Base-by-base conservation (phyloP, 805 yeast species). In the Saitoella complicata region DNA sequence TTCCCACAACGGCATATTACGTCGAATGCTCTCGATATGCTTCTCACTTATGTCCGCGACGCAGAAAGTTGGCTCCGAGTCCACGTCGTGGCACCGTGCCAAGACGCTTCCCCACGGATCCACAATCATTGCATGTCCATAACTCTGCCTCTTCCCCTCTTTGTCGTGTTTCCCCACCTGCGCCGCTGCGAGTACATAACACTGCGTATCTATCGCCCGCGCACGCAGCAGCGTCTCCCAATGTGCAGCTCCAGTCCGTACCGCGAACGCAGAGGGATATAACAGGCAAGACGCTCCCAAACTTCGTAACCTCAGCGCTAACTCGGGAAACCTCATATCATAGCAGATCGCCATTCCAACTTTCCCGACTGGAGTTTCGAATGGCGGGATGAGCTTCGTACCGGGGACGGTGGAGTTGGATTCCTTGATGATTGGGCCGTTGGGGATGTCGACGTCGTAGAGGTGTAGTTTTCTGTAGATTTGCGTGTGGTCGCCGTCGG, bases 211-310 rank as follows among this genome's bases (percentile, higher is more conserved):
- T n/a, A 88, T 70, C 3, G 97, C 97, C 40, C 96, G 66, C 0
- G 94, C 79, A 29, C 75, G 69, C 1, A 85, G 95, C 45, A 88
- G 64, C 0, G 73, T 59, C 46, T 76, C 76, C 94, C 96, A 88
- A 57, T 88, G 97, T 0, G 91, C 88, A 43, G 74, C 74, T 1
- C 98, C 98, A 0, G 97, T 88, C 53, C 77, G 75, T 58, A 81
- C 73, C 0, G 96, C 88, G 68, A 93, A 91, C 0, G 97, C 97
- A 31, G 93, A 78, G 0, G 97, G 97, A 54, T 66, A 88, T 2
- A 86, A 72, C n/a, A 91, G 52, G 31, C 88, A 63, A 45, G 83
- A 71, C 0, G 96, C 94, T 1, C 96, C 95, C 6, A 50, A 45
- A 9, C 45, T 30, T 11, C 57, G 46, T 34, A 82, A 61, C 37